Conservation (phyloP, 1,284 basidiomycete species). For the Entoloma clypeatum region DNA sequence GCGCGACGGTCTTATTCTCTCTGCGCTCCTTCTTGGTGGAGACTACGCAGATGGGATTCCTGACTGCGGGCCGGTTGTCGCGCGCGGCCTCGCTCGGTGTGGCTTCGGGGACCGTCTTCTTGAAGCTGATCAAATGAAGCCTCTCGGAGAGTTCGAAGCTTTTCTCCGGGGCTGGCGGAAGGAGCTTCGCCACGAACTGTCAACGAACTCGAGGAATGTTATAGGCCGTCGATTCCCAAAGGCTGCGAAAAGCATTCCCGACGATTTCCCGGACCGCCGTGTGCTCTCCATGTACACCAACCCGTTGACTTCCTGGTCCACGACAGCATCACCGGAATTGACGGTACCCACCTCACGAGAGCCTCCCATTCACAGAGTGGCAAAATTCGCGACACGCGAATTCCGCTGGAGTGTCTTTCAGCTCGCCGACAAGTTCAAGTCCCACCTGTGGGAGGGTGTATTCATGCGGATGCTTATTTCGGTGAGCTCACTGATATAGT, state of each 20-base stretch:
- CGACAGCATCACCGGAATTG: neutral
- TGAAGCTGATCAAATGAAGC: no score
- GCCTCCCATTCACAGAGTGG: conserved; percentile 1
- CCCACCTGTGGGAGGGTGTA: conserved; percentile 1
- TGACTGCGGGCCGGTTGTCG: no score
- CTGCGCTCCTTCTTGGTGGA: no score
- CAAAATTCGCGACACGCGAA: neutral
- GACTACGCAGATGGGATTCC: no score
- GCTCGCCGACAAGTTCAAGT: neutral
- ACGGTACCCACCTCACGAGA: neutral
- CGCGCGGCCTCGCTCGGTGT: no score
- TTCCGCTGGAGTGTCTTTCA: neutral
- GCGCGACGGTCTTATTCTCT: no score
- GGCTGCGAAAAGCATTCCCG: conserved; percentile 11
- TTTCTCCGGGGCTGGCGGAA: conserved; percentile 18
- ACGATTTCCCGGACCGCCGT: conserved; percentile 15
- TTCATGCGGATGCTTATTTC: conserved; percentile 5
- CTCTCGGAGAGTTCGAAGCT: neutral
- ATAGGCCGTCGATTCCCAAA: conserved; percentile 2
- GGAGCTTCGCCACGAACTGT: conserved; percentile 9
- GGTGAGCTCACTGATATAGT: no score
- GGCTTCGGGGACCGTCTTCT: no score
- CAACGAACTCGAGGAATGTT: conserved; percentile 10
- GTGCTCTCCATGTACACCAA: conserved; percentile 14
- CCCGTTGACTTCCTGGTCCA: conserved; percentile 20